Base-by-base conservation (phyloP, 106 monocot species). In the Phalaenopsis equestris region DNA sequence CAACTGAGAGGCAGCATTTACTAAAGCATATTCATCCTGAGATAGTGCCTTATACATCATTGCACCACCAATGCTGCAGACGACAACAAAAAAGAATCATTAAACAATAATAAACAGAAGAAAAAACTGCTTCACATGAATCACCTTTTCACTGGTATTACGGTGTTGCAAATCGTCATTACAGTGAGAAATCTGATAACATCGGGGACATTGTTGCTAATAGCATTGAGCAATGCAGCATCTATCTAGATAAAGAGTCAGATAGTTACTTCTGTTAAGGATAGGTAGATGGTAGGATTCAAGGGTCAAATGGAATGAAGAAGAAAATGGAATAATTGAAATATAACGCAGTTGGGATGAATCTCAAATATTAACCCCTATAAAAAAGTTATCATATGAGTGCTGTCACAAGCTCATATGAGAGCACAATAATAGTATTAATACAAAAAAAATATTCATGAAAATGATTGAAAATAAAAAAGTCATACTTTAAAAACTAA, bases 11-110 rank as follows among this genome's bases (percentile, higher is more conserved):
- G 98, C 92, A 79, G 94, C 98, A 87, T 82, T 88, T 74, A 98
- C 98, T 86, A 98, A 87, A 82, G 98, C 94, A 79, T 94, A 94
- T 76, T 98, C 98, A 89, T 98, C 98, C 86, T 98, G 91, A 81
- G 98, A 98, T 80, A 93, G 98, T 79, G 98, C 94, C 76, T 94
- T 94, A 52, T 98, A 98, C 42, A 82, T 78, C 55, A 91, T 88
- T 15, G 42, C 70, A 76, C 92, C 91, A 84, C 23, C 84, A 55
- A 65, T 78, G 48, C 95, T 95, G 81, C 48, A 89, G n/a, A 72
- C 14, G 3, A 76, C 12, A 65, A 79, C 65, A 81, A 36, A 41
- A 57, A 56, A 16, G 24, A 72, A 58, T 10, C n/a, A 55, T 4
- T 9, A 57, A 75, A 2, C 18, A 77, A 11, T 15, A 67, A 30